These are phyloP conservation scores for Stygiomarasmius scandens DNA, from an alignment of 1,284 basidiomycete genomes.

Conservation along the genomic window DNA sequence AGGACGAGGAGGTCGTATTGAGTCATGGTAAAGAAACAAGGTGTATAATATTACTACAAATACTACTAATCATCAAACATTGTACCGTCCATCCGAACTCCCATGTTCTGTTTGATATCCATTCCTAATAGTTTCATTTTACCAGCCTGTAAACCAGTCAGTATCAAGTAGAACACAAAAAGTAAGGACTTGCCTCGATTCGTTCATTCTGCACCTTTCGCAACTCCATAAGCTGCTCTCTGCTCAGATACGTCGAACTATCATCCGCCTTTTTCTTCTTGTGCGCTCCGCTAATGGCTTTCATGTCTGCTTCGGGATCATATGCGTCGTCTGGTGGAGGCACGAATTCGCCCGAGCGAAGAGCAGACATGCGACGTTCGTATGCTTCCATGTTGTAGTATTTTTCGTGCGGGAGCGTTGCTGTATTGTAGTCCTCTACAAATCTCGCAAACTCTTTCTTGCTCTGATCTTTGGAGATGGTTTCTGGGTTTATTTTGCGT, in stretches of 20 bases:
- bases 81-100: conserved; percentile 74
- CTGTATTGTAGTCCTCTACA: conserved; percentile 88
- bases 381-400: conserved; percentile 87
- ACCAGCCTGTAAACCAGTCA: conserved; percentile 50
- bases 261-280: conserved; percentile 69
- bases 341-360: conserved; percentile 78
- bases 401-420: conserved; percentile 88
- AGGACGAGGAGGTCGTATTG: conserved; percentile 18
- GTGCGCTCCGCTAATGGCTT: conserved; percentile 66
- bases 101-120: conserved; percentile 79
- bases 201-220: conserved; percentile 82
- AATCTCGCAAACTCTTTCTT: conserved; percentile 82
- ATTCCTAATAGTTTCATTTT: conserved; percentile 84
- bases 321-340: conserved; percentile 71
- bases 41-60: background rate
- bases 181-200: conserved; percentile 53
- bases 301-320: conserved; percentile 80
- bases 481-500: conserved; percentile 85
- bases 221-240: conserved; percentile 79
- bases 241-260: conserved; percentile 72
- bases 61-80: conserved; percentile 35
- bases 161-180: background rate
- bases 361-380: conserved; percentile 77
- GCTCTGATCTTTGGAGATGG: conserved; percentile 78
- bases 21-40: background rate